Base-by-base conservation (phyloP, 1,284 basidiomycete genomes). In the Microbotryum silenes-acaulis region DNA sequence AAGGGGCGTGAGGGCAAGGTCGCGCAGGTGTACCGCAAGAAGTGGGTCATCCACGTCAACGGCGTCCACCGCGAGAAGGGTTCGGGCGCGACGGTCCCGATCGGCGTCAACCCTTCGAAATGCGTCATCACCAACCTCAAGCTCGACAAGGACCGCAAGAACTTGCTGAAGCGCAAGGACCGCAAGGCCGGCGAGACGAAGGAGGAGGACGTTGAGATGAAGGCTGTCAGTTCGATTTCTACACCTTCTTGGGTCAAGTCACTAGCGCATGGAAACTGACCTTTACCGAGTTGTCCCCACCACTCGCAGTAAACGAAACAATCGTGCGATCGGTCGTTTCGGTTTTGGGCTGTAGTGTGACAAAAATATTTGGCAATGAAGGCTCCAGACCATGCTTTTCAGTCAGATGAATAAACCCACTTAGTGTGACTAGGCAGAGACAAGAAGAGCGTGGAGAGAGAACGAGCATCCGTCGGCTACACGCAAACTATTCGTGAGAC, bases 41-140 rank as follows among this genome's bases (percentile, higher is more conserved):
- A 97, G 80, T 97, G 91, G 89, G 91, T 97, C 63, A 89, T 98
- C 78, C 89, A 97, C 81, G 89, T 99, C 75, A 96, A 98, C 79
- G 90, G 93, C 77, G 92, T 99, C 66, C 87, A 89, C 76, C 86
- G 93, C 71, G 96, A 99, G 82, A 98, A 98, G 82, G 90, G 90
- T 72, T 97, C 96, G 77, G 96, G 96, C 71, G 88, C 92, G 67
- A 88, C 92, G 63, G 85, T 87, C 63, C 88, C 89, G 74, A 91
- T 97, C 74, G 92, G 92, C 72, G 86, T 99, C 74, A 88, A 94
- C 83, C 93, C 96, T 67, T 91, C 88, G 80, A 98, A 97, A 78
- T 91, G 97, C 63, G 90, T 97, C 72, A 92, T 99, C 77, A 86
- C 86, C 72, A 86, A 80, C 74, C 83, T 96, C 79, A 96, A 96